Base-by-base conservation (phyloP, 2,329 filamentous ascomycete species). In the Leptographium wingfieldii region DNA sequence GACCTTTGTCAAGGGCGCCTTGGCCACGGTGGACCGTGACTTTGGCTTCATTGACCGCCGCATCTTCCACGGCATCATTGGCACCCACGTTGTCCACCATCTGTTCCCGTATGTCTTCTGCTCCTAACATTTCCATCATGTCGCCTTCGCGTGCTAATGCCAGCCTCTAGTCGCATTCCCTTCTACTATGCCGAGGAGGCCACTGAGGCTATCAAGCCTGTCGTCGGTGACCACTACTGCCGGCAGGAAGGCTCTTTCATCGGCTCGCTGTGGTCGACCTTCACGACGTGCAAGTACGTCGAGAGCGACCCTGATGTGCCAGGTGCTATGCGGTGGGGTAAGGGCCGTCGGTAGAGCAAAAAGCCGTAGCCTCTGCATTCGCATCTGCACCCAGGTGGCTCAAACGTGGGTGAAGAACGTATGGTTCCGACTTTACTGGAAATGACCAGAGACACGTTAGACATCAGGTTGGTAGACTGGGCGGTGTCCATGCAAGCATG, bases 211-310 rank as follows among this genome's bases (percentile, higher is more conserved):
- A 67, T 67, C 59, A 91, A 92, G 80, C 83, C 84, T 62, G 80
- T 99, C 72, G 96, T 99, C 90, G 94, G 94, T 72, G 80, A 82
- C 69, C 94, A 97, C 80, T 97, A 99, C 80, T 89, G 92, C 66
- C 78, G 87, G 57, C 87, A 97, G 68, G 85, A 73, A 14, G 66
- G 71, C 56, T 73, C 71, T 29, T 79, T 79, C 67, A 64, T 77
- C 59, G 72, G 73, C 56, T 72, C 74, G 59, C 70, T 80, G 55
- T 77, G 76, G 74, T 67, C 67, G 14, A 74, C 73, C 19, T 80
- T 77, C 66, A 76, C 70, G 49, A 71, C 69, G 56, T 77, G 76
- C 71, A 75, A 76, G 62, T 80, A 75, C 64, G 76, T 79, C 35
- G 74, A 76, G 61, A 67, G 70, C 54, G 72, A 74, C 65, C 69